Evolutionary conservation across 805 yeast species (phyloP).

Genomic region (Pichia insulana): DNA sequence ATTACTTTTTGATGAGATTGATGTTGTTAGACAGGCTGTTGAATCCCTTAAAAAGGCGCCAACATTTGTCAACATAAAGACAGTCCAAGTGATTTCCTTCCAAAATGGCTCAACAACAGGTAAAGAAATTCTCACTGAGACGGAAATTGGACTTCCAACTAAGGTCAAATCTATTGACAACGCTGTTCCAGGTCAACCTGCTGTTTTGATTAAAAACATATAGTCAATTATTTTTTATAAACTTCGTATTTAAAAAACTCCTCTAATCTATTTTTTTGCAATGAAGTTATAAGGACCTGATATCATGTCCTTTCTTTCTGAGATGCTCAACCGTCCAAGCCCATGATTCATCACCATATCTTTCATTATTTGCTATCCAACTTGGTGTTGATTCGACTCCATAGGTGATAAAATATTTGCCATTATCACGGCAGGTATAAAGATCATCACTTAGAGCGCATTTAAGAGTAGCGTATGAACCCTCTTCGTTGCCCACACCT

Average conservation of each 20-base stretch:
- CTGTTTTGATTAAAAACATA: conserved; percentile 64
- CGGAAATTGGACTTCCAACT: conserved; percentile 53
- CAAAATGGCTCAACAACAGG: conserved; percentile 59
- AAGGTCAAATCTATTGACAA: conserved; percentile 64
- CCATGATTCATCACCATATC: conserved; percentile 65
- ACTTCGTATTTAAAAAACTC: background rate
- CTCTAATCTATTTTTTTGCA: background rate
- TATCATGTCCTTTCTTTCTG: conserved; percentile 39
- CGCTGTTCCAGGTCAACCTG: conserved; percentile 93
- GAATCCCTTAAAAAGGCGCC: conserved; percentile 57
- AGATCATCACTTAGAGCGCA: conserved; percentile 51
- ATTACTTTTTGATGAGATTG: conserved; percentile 71
- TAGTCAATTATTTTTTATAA: conserved; percentile 18
- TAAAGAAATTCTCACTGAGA: conserved; percentile 57
- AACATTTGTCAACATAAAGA: conserved; percentile 45
- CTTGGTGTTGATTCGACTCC: conserved; percentile 54
- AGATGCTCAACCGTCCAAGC: conserved; percentile 66
- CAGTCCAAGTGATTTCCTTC: conserved; percentile 53
- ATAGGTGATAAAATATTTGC: conserved; percentile 56
- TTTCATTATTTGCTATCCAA: conserved; percentile 44
- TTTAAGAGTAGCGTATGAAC: conserved; percentile 53
- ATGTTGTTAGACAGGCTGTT: conserved; percentile 48
- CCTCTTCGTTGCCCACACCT: conserved; percentile 68
- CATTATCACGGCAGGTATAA: conserved; percentile 48
- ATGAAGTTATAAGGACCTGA: conserved; percentile 8